Conservation (phyloP, 2,329 filamentous ascomycete species). For the Cladosporium sp. region DNA sequence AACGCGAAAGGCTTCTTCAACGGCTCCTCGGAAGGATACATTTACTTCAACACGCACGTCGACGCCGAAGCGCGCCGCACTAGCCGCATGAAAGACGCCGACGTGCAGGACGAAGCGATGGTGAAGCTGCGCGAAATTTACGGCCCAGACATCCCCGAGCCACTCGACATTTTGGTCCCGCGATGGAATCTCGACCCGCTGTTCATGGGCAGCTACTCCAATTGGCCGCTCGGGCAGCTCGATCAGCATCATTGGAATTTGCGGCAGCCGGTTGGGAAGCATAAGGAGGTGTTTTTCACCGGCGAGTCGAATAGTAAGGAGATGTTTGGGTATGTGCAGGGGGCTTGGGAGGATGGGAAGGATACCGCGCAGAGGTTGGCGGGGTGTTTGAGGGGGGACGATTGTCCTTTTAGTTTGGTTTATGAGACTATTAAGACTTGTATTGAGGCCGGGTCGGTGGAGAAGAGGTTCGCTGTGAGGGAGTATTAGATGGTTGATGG, state of each 20-base stretch:
- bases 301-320: constrained; percentile 3
- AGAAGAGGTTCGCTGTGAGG: neutral
- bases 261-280: constrained; percentile 53
- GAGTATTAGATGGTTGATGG: neutral
- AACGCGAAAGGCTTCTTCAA: constrained; percentile 51
- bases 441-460: neutral
- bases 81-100: constrained; percentile 55
- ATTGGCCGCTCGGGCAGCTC: constrained; percentile 61
- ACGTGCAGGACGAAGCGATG: constrained; percentile 54
- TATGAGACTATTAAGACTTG: constrained; percentile 10
- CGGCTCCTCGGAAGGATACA: constrained; percentile 50
- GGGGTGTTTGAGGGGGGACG: constrained; percentile 1
- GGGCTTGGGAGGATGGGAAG: constrained; percentile 9
- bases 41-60: constrained; percentile 62
- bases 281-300: constrained; percentile 7
- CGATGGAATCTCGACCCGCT: constrained; percentile 51
- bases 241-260: constrained; percentile 61
- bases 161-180: constrained; percentile 57
- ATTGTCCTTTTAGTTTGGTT: constrained; percentile 5
- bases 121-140: constrained; percentile 59
- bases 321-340: constrained; percentile 9
- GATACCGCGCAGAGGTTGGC: constrained; percentile 3
- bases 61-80: constrained; percentile 52
- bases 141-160: constrained; percentile 54
- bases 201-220: constrained; percentile 60